These are phyloP conservation scores for Boletellus ananas DNA, from an alignment of 768 basidiomycete species.

Conservation along the genomic window DNA sequence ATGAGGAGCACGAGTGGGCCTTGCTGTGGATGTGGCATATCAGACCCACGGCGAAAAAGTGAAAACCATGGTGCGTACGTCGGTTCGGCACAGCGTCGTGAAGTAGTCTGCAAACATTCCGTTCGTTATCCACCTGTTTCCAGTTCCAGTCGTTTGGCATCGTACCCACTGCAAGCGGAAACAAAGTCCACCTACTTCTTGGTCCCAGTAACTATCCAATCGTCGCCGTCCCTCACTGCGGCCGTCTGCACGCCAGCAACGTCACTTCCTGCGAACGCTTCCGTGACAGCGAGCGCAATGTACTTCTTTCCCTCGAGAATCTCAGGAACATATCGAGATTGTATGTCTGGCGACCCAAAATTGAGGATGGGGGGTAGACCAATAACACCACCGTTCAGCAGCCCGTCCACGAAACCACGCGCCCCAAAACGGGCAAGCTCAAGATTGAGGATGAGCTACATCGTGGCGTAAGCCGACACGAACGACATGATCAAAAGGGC, in stretches of 20 bases:
- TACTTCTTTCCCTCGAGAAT: constrained; percentile 77
- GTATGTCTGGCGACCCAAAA: constrained; percentile 74
- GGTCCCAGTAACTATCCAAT: constrained; percentile 88
- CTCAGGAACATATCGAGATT: constrained; percentile 66
- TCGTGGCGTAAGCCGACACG: not conserved
- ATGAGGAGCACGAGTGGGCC: constrained; percentile 78
- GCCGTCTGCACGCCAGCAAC: constrained; percentile 82
- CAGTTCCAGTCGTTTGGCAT: not conserved
- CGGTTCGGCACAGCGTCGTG: constrained; percentile 72
- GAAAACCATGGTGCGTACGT: constrained; percentile 36
- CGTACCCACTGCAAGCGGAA: not conserved
- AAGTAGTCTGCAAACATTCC: constrained; percentile 84
- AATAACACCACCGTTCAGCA: constrained; percentile 79
- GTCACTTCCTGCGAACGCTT: constrained; percentile 90
- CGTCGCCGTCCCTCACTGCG: constrained; percentile 78
- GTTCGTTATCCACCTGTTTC: constrained; percentile 82
- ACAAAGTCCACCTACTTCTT: constrained; percentile 64
- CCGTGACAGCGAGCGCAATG: constrained; percentile 86
- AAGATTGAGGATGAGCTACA: constrained; percentile 69
- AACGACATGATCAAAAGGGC: not conserved
- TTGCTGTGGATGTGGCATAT: constrained; percentile 35
- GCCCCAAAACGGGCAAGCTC: constrained; percentile 83
- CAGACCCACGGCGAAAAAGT: not conserved
- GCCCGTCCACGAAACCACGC: constrained; percentile 83
- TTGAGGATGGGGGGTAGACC: constrained; percentile 89